Evolutionary conservation across 1,284 basidiomycete species (phyloP), one percentile per base, ranked within the genome.

Genomic region (Amylostereum areolatum): DNA sequence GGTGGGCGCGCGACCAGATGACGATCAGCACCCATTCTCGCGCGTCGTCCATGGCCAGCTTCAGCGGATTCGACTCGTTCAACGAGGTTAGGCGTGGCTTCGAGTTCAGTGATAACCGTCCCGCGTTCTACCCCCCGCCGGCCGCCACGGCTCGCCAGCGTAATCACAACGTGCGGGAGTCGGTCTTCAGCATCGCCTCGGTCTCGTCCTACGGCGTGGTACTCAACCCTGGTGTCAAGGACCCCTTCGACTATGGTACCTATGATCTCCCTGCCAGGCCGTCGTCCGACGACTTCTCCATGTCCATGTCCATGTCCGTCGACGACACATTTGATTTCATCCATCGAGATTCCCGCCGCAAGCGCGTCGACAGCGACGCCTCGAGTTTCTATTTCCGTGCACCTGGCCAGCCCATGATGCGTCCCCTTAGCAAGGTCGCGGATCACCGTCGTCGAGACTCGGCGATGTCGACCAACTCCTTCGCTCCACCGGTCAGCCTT

Each of bases 131-230:
- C 59, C 82, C 84, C 2, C 75, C 78, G 9, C 62, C 70, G 24
- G 64, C 61, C 2, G 62, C 70, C 12, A 57, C 58, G 40, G 60
- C 66, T 35, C n/a, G n/a, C n/a, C 59, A 63, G 34, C 61, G 52
- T 11, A 67, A 66, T 34, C 75, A 81, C 47, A 64, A 67, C 30
- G 70, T 68, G 43, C 75, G 77, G 8, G 80, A 85, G 42, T 91
- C 89, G 0, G 57, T 80, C 6, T 76, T 85, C 63, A 92, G 87
- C 59, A 83, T 92, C 44, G 81, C 86, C 0, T 92, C 89, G 0
- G 80, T 92, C 27, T 92, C 89, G 0, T 91, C 86, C 0, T 88
- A 89, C 49, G 89, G 89, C 2, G 74, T 72, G 2, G 78, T 87
- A 29, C 70, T 89, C 53, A 75, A 85, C 48, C 66, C 73, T 11